A percentile compares a stretch with the other conserved stretches of the same genome.
phyloP scores from a whole-genome alignment of 192 early-diverging fungal genomes.

The Umbelopsis sp. region DNA sequence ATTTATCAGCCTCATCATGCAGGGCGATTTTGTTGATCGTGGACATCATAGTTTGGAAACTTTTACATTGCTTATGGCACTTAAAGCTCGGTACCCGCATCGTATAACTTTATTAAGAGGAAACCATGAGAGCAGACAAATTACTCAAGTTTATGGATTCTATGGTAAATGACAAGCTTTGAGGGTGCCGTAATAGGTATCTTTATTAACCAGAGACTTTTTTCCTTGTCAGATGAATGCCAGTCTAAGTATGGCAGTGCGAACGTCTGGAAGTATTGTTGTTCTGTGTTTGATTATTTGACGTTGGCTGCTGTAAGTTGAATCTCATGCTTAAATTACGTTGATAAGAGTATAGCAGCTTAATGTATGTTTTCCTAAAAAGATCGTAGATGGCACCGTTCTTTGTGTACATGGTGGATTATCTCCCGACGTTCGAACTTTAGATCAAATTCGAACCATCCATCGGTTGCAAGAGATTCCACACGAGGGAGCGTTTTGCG shows the following conservation, averaged over 20 bases:
- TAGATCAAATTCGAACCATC: conserved; percentile 95
- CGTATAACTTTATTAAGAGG: conserved; percentile 95
- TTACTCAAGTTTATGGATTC: conserved; percentile 97
- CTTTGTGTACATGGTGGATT: conserved; percentile 93
- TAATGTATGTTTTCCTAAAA: not conserved
- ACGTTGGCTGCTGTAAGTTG: conserved; percentile 84
- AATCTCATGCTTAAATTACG: not conserved
- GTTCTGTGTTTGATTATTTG: conserved; percentile 90
- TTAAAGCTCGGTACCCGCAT: conserved; percentile 97
- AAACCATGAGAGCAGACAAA: conserved; percentile 97
- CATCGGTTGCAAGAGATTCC: conserved; percentile 94
- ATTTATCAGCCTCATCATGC: not conserved
- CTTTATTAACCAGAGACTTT: not conserved
- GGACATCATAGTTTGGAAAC: conserved; percentile 98
- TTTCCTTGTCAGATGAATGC: conserved; percentile 73
- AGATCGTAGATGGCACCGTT: conserved; percentile 94
- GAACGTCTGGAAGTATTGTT: conserved; percentile 96
- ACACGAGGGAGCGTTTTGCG: conserved; percentile 94
- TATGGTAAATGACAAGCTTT: conserved; percentile 63
- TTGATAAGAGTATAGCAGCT: not conserved
- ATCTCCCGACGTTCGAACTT: conserved; percentile 89
- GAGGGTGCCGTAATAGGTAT: not conserved
- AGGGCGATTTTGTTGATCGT: conserved; percentile 99
- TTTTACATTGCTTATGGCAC: conserved; percentile 87
- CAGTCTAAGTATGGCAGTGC: conserved; percentile 93